These are phyloP conservation scores for Fusarium sulawesiense DNA, from an alignment of 2,329 filamentous ascomycete genomes.

Conservation along the genomic window DNA sequence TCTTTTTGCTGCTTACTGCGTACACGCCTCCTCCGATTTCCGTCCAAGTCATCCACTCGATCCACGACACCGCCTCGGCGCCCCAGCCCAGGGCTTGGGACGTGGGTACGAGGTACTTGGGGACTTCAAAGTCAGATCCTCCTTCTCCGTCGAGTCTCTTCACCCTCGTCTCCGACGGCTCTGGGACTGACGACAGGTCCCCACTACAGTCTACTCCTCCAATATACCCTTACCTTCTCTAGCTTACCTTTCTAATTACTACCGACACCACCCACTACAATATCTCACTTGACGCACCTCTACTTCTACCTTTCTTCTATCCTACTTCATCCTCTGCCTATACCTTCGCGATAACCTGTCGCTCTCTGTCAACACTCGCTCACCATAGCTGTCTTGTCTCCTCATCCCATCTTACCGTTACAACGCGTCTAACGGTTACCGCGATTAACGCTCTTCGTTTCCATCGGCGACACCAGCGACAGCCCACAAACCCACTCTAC, in stretches of 20 bases:
- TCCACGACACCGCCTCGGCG: conserved; percentile 47
- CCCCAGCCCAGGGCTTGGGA: conserved; percentile 43
- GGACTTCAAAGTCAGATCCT: conserved; percentile 36
- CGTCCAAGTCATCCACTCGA: conserved; percentile 42
- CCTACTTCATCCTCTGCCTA: conserved; percentile 28
- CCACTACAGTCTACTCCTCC: conserved; percentile 37
- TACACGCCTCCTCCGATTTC: conserved; percentile 39
- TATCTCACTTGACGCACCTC: conserved; percentile 41
- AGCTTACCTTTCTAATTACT: conserved; percentile 42
- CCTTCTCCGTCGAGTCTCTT: conserved; percentile 37
- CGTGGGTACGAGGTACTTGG: conserved; percentile 42
- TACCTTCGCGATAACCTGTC: conserved; percentile 22
- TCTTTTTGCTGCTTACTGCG: conserved; percentile 8
- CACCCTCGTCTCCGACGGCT: conserved; percentile 35
- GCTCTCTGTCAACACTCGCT: conserved; percentile 38
- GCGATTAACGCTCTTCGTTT: conserved; percentile 39
- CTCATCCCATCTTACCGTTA: conserved; percentile 13
- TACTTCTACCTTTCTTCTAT: conserved; percentile 20
- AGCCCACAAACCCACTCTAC: conserved; percentile 24
- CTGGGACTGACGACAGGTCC: conserved; percentile 42
- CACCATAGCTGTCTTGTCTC: conserved; percentile 32
- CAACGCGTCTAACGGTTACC: conserved; percentile 28
- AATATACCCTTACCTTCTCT: conserved; percentile 44
- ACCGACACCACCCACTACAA: conserved; percentile 42
- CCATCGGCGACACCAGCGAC: conserved; percentile 22